Base-by-base conservation (phyloP, 352 stramenopile species). In the Phytopythium oedochilum region DNA sequence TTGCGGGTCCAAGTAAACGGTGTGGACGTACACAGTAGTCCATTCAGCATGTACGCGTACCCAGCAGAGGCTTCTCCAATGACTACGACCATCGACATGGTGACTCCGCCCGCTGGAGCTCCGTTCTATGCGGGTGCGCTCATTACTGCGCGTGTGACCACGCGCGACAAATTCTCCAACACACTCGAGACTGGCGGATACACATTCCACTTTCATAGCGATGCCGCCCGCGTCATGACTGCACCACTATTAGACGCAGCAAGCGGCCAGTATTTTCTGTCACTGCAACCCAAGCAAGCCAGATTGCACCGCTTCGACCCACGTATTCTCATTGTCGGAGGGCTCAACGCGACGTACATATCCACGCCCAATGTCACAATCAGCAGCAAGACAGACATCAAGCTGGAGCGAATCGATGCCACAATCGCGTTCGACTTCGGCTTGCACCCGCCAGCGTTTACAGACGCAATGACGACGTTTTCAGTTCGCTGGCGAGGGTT, bases 21-120 rank as follows among this genome's bases (percentile, higher is more conserved):
- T 6, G 65, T 76, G 9, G 61, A 62, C 3, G 61, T 89, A 20
- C 17, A 51, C 11, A 67, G 55, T 11, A 86, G 70, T 42, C 79
- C 79, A 23, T 89, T 89, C 46, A 68, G 60, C 0, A 71, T 89
- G 52, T 86, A 86, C 59, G 72, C 60, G 11, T 80, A 84, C 34
- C 73, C 79, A 22, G 70, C 71, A 0, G 22, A 55, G 29, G 70
- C 75, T 2, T 78, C 70, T 17, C 57, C 72, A 8, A 34, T 39
- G 1, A 89, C 70, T 5, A 83, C 74, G 2, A 70, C 70, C 18
- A 60, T 88, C 36, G 79, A 89, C 51, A 50, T 89, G 55, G 3
- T 86, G 0, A 57, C 61, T 0, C 72, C 79, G 18, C 38, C 55
- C 46, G 28, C 23, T 36, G 18, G 57, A 54, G 36, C 52, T 66